phyloP scores from a whole-genome alignment of 2,329 filamentous ascomycete species.

The Aspergillus sp. region DNA sequence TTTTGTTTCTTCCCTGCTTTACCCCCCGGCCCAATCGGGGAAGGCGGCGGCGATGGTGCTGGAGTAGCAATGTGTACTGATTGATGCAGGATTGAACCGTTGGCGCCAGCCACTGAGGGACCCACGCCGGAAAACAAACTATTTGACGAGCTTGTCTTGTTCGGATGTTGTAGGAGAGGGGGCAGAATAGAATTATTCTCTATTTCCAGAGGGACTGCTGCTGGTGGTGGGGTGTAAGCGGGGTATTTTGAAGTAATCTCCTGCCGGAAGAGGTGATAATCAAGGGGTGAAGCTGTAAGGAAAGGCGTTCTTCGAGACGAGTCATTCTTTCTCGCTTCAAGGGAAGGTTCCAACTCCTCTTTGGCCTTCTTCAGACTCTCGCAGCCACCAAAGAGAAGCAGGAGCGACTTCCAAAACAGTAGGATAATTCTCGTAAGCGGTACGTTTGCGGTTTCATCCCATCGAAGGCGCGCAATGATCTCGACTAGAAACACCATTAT shows the following conservation, averaged over 20 bases:
- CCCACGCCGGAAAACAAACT: slow-evolving; percentile 53
- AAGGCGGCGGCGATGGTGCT: slow-evolving; percentile 88
- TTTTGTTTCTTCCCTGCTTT: slow-evolving; percentile 98
- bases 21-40: slow-evolving; percentile 70
- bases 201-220: slow-evolving; percentile 73
- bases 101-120: slow-evolving; percentile 37
- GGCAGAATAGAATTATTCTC: slow-evolving; percentile 89
- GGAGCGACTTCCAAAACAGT: slow-evolving; percentile 82
- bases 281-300: slow-evolving; percentile 86
- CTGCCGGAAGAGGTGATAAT: slow-evolving; percentile 93
- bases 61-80: slow-evolving; percentile 98
- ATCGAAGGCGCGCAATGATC: slow-evolving; percentile 59
- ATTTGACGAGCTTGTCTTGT: slow-evolving; percentile 51
- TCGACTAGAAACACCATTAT: slow-evolving; percentile 66
- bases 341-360: slow-evolving; percentile 50
- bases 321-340: slow-evolving; percentile 39
- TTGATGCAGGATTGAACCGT: slow-evolving; percentile 77
- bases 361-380: slow-evolving; percentile 67
- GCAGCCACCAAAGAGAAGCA: slow-evolving; percentile 76
- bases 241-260: slow-evolving; percentile 98
- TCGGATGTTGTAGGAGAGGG: slow-evolving; percentile 67
- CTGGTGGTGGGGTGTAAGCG: slow-evolving; percentile 82
- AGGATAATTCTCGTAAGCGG: slow-evolving; percentile 65
- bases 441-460: slow-evolving; percentile 52
- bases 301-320: slow-evolving; percentile 59